Evolutionary conservation across 768 basidiomycete species (phyloP), one percentile per base, ranked within the genome.

Genomic region (Termitomyces sp.): DNA sequence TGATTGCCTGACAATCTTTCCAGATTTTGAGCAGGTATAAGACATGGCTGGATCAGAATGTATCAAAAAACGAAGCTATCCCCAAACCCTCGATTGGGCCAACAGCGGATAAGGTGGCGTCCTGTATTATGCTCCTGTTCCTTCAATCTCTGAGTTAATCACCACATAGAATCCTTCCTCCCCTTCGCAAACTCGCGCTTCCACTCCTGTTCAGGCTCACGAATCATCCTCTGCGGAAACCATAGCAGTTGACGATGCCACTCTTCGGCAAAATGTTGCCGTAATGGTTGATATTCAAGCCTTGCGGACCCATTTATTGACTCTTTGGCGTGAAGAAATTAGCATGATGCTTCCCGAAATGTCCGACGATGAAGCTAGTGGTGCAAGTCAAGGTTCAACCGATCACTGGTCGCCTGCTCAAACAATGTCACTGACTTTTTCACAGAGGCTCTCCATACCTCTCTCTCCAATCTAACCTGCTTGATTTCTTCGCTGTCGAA

Each of bases 1-100:
- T 64, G 40, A 32, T 32, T 54, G 53, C 2, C 39, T 63, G 32
- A 56, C 48, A 32, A 36, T 50, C 44, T 44, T 35, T 9, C 38
- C 49, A 96, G 93, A 86, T 97, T 61, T 67, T 96, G 55, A 90
- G 87, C 66, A 82, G 94, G 58, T 94, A 92, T 70, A 84, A 76
- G 59, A 82, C 81, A 36, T 96, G 94, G 92, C 73, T 98, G n/a
- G 83, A 88, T 63, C 77, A 75, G 38, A 79, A 70, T 35, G 70
- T 89, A 39, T 79, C 82, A 15, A 67, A 73, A 35, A 65, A 76
- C 11, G 84, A 87, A 20, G 36, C 71, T 22, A 65, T 73, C 8
- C 62, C 69, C 16, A 81, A 76, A 60, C 65, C 65, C 20, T 68
- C 69, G 28, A 67, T 77, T 8, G 51, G 59, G 39, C 66, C 70